Base-by-base conservation (phyloP, 108 stramenopile genomes). In the Nannochloropsis gaditana region DNA sequence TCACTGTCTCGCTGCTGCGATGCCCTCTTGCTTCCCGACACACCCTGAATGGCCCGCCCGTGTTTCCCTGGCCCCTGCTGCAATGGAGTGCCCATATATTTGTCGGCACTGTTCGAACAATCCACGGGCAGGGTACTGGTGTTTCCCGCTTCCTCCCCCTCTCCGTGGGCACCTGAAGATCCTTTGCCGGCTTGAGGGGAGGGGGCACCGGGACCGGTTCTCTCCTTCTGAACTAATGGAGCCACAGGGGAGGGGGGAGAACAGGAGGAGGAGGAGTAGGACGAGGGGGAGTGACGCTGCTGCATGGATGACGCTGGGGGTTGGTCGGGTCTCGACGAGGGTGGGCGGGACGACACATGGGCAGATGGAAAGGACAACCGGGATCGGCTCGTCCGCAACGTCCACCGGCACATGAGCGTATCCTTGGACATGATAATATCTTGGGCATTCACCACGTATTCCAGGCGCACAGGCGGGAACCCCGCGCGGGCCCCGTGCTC, bases 321-420 rank as follows among this genome's bases (percentile, higher is more conserved):
- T 31, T 31, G 31, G 31, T 31, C 31, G 31, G 31, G 31, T 31
- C 31, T 31, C 31, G 31, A 31, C 31, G 31, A 31, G 31, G 31
- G 31, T 31, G 31, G 31, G 31, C 31, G 31, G 31, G 31, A 31
- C 19, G 59, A 73, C 59, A n/a, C 15, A n/a, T 15, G 15, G 19
- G 59, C 15, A 2, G 59, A 73, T n/a, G 59, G 59, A n/a, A 73
- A n/a, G 59, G 59, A 73, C 4, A 2, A 73, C 15, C n/a, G 4
- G n/a, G 19, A n/a, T 15, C 59, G 96, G 43, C 91, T 82, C 9
- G 95, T 96, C 9, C 92, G 87, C 95, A 98, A 93, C 79, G 93
- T 92, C 95, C 96, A 97, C 45, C 95, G 91, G 82, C 96, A 96
- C 96, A 96, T 97, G 86, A 98, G 92, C 86, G 95, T 92, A 82